phyloP scores from a whole-genome alignment of 164 flowering plant species.

The Vitis rotundifolia region DNA sequence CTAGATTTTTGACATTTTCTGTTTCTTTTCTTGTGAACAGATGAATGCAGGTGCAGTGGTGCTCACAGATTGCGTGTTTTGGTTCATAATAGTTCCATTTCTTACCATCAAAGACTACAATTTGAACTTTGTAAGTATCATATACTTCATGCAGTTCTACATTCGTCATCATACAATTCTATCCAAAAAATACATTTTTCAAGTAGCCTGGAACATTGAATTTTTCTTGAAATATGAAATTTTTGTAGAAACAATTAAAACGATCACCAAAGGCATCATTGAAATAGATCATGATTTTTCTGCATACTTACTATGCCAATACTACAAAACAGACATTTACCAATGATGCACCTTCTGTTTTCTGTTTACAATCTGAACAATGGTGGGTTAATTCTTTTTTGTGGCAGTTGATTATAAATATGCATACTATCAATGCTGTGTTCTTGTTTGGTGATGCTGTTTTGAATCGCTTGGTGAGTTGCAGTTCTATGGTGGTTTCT shows the following conservation, averaged over 20 bases:
- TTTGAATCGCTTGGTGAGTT: conserved; percentile 75
- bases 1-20: neutral
- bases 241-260: no score
- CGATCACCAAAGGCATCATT: no score
- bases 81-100: conserved; percentile 92
- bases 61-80: conserved; percentile 89
- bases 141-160: neutral
- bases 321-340: neutral
- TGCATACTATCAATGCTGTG: conserved; percentile 84
- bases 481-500: neutral
- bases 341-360: neutral
- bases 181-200: no score
- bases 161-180: no score
- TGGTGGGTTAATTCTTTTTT: neutral
- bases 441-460: conserved; percentile 79
- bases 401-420: conserved; percentile 64
- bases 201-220: neutral
- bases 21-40: conserved; percentile 35
- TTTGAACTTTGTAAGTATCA: conserved; percentile 66
- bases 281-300: no score
- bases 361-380: neutral
- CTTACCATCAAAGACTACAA: conserved; percentile 61
- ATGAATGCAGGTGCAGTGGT: conserved; percentile 94
- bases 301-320: neutral
- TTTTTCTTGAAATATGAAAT: neutral